Percentiles rank a stretch among this genome's conserved stretches.
phyloP scores from a whole-genome alignment of 257 asterid genomes.

The Linderniella brevidens region DNA sequence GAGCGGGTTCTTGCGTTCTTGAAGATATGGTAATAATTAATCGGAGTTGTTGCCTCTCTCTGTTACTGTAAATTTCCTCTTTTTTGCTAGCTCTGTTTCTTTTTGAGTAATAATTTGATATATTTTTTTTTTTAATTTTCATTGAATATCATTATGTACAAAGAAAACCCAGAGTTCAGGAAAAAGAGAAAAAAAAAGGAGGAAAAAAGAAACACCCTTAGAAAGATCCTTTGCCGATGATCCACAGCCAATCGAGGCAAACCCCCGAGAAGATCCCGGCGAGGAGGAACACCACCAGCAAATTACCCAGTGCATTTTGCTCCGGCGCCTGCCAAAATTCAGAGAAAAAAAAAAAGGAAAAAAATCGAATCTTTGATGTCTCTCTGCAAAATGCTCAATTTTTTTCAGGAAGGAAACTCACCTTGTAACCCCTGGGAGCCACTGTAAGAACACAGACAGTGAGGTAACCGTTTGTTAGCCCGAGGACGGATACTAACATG shows the following conservation, averaged over 20 bases:
- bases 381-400: neutral
- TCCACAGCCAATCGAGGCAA: constrained; percentile 78
- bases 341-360: neutral
- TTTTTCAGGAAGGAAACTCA: constrained; percentile 6
- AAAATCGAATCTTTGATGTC: neutral
- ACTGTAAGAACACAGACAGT: constrained; percentile 54
- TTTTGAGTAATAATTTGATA: too few species aligned
- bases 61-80: too few species aligned
- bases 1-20: constrained; percentile 64
- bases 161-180: too few species aligned
- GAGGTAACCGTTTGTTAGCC: constrained; percentile 71
- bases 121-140: too few species aligned
- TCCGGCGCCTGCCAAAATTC: constrained; percentile 63
- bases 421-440: constrained; percentile 86
- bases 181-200: too few species aligned
- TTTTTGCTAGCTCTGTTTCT: too few species aligned
- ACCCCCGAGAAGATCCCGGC: constrained; percentile 59
- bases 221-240: constrained; percentile 40
- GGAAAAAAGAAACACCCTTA: constrained; percentile 7
- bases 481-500: constrained; percentile 45
- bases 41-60: too few species aligned
- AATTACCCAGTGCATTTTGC: constrained; percentile 79
- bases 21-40: constrained; percentile 8
- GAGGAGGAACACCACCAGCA: constrained; percentile 54
- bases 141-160: too few species aligned